Evolutionary conservation across 1,139 yeast genomes (phyloP).

Genomic region (Pichia sorboxylosa): DNA sequence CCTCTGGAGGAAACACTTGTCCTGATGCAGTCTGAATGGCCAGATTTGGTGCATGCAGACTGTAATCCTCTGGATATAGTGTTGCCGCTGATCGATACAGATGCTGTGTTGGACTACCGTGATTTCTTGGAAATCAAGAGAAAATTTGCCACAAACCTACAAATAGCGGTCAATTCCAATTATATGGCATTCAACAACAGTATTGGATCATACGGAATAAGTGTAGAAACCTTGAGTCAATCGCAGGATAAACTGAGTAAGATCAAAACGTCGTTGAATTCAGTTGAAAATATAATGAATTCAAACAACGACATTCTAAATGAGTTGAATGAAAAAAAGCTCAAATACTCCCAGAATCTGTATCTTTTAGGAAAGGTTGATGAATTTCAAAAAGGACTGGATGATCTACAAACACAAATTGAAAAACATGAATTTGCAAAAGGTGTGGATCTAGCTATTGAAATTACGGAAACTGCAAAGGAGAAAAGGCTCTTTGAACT

Average conservation of each 20-base stretch:
- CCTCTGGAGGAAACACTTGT: constrained; percentile 7
- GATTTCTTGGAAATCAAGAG: constrained; percentile 38
- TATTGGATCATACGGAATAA: constrained; percentile 61
- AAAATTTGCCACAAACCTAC: constrained; percentile 46
- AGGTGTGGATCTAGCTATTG: constrained; percentile 37
- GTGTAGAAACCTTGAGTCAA: constrained; percentile 43
- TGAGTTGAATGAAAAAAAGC: constrained; percentile 55
- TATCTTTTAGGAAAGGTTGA: constrained; percentile 64
- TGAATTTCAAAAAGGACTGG: constrained; percentile 47
- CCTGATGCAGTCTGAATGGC: constrained; percentile 20
- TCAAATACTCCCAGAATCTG: constrained; percentile 56
- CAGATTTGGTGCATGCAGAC: constrained; percentile 28
- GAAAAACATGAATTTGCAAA: constrained; percentile 57
- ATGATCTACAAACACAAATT: constrained; percentile 50
- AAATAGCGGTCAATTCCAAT: constrained; percentile 68
- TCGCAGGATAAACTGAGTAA: constrained; percentile 44
- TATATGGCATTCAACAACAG: constrained; percentile 78
- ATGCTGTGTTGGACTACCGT: constrained; percentile 49
- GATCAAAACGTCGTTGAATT: constrained; percentile 39
- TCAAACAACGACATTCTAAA: constrained; percentile 36
- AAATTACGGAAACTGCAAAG: constrained; percentile 36
- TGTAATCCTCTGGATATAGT: constrained; percentile 81
- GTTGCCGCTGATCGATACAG: constrained; percentile 63
- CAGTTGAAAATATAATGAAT: constrained; percentile 21
- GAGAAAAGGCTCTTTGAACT: constrained; percentile 33